These are phyloP conservation scores for Diaporthe citri DNA, from an alignment of 2,329 filamentous ascomycete genomes.

Conservation along the genomic window DNA sequence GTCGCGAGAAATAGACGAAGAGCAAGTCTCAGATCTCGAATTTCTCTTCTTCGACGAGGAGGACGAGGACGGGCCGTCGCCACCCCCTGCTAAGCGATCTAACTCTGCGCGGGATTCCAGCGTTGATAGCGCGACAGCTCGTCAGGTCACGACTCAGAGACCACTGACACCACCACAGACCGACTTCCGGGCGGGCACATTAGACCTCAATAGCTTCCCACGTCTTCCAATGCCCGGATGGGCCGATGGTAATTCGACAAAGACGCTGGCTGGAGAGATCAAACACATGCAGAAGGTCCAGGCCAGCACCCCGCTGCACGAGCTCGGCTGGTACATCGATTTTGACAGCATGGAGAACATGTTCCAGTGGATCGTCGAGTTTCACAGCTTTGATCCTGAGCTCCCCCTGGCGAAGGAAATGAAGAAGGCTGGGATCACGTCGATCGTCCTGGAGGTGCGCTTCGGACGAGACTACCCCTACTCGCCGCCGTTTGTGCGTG, in stretches of 20 bases:
- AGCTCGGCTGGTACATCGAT: constrained; percentile 89
- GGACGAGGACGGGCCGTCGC: constrained; percentile 33
- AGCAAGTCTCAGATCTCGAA: constrained; percentile 52
- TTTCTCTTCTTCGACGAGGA: constrained; percentile 51
- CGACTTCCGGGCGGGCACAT: constrained; percentile 73
- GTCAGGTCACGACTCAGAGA: constrained; percentile 19
- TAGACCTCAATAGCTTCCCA: constrained; percentile 73
- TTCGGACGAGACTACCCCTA: constrained; percentile 83
- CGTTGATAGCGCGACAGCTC: constrained; percentile 28
- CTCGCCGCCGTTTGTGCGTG: constrained; percentile 85
- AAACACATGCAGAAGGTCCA: constrained; percentile 75
- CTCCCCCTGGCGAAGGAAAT: constrained; percentile 83
- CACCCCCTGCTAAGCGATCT: constrained; percentile 34
- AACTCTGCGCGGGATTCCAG: constrained; percentile 36
- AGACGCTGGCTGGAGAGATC: constrained; percentile 74
- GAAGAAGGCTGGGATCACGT: constrained; percentile 69
- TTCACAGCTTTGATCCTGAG: constrained; percentile 81
- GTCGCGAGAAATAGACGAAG: constrained; percentile 58
- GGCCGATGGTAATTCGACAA: constrained; percentile 72
- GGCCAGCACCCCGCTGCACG: constrained; percentile 67
- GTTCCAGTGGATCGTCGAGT: constrained; percentile 92
- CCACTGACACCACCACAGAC: constrained; percentile 45
- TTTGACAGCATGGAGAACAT: constrained; percentile 75
- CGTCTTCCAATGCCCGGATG: constrained; percentile 75
- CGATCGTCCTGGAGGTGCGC: constrained; percentile 84